These are phyloP conservation scores for Furcasterigmium sp. DNA, from an alignment of 2,329 filamentous ascomycete species.

Conservation along the genomic window DNA sequence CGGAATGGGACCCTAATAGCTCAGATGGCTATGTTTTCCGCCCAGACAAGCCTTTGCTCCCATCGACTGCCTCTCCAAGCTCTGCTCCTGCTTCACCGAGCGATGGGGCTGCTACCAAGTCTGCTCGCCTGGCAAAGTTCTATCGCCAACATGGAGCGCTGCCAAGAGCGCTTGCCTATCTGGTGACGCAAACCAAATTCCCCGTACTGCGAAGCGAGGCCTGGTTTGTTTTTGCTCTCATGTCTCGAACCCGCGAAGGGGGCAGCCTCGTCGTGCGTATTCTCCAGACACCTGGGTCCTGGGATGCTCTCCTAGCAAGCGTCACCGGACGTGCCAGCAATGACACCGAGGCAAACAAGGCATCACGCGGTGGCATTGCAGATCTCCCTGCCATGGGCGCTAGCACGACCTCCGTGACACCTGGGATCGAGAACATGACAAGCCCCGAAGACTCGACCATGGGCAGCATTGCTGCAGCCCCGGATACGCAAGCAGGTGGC, in stretches of 20 bases:
- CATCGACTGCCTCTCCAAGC: slow-evolving; percentile 5
- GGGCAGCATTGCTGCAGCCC: neutral
- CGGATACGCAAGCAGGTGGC: neutral
- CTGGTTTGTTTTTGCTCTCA: slow-evolving; percentile 58
- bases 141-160: slow-evolving; percentile 33
- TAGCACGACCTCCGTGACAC: no score
- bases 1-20: slow-evolving; percentile 25
- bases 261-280: slow-evolving; percentile 37
- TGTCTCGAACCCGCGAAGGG: slow-evolving; percentile 47
- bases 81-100: neutral
- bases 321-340: slow-evolving; percentile 39
- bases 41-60: slow-evolving; percentile 5
- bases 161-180: slow-evolving; percentile 33
- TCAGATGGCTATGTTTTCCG: slow-evolving; percentile 17
- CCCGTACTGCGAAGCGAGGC: slow-evolving; percentile 54
- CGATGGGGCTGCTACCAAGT: slow-evolving; percentile 10
- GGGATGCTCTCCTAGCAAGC: slow-evolving; percentile 37
- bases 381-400: neutral
- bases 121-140: slow-evolving; percentile 27
- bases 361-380: neutral
- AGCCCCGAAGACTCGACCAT: neutral
- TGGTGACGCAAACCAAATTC: slow-evolving; percentile 54
- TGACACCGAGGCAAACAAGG: slow-evolving; percentile 1
- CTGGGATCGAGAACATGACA: neutral
- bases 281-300: slow-evolving; percentile 34